Conservation (phyloP, 2,329 filamentous ascomycete genomes). For the Chaetomiaceae sp. region DNA sequence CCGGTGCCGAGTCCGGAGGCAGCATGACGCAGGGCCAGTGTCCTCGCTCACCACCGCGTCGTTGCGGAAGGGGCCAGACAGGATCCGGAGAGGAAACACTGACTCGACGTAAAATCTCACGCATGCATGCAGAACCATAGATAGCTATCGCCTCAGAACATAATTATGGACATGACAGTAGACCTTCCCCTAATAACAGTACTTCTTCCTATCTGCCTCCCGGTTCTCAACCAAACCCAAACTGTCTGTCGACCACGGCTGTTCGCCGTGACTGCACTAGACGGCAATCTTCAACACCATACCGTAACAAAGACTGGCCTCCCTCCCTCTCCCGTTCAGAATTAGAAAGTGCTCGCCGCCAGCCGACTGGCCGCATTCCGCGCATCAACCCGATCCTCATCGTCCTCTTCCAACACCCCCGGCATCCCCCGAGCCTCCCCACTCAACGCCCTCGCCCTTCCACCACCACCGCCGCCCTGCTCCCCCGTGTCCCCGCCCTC, state of each 20-base stretch:
- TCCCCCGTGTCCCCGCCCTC: constrained; percentile 37
- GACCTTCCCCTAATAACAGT: not conserved
- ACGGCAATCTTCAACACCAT: too few species aligned
- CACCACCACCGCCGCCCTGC: constrained; percentile 34
- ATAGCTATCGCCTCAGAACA: not conserved
- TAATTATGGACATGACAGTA: not conserved
- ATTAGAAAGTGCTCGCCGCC: constrained; percentile 85
- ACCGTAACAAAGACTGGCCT: not conserved
- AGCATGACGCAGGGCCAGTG: not conserved
- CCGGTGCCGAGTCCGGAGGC: not conserved
- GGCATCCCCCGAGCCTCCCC: constrained; percentile 40
- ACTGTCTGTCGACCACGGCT: too few species aligned
- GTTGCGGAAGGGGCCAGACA: too few species aligned
- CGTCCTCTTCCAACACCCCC: constrained; percentile 70
- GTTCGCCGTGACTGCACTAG: too few species aligned
- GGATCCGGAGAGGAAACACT: not conserved
- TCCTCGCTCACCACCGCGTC: too few species aligned
- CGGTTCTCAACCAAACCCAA: too few species aligned
- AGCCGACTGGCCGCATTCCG: constrained; percentile 91
- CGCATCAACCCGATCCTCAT: constrained; percentile 92
- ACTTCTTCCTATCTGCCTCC: not conserved
- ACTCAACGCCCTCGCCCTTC: constrained; percentile 39
- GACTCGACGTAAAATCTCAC: constrained; percentile 1
- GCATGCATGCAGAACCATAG: not conserved
- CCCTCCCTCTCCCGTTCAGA: not conserved